These are phyloP conservation scores for Diaporthe vexans DNA, from an alignment of 2,329 filamentous ascomycete genomes.

Conservation along the genomic window DNA sequence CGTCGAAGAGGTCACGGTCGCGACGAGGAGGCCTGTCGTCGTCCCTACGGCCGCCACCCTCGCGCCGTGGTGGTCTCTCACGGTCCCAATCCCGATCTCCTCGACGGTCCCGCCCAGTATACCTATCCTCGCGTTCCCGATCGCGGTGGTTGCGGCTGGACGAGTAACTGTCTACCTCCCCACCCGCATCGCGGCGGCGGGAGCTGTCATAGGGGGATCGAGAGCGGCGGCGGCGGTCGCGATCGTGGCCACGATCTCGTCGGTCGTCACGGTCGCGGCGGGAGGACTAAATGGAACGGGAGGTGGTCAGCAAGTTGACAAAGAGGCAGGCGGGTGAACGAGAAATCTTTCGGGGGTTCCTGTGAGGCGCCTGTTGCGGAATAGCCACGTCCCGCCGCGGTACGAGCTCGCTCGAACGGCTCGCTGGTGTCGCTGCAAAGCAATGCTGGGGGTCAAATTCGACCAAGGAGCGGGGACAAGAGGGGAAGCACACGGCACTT, in stretches of 20 bases:
- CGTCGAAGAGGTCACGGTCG: slow-evolving; percentile 74
- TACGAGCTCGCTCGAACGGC: neutral
- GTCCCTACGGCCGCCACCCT: slow-evolving; percentile 76
- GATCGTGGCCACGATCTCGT: slow-evolving; percentile 53
- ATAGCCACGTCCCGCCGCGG: neutral
- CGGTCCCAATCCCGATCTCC: slow-evolving; percentile 54
- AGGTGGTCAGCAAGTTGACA: slow-evolving; percentile 31
- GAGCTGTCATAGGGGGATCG: slow-evolving; percentile 85
- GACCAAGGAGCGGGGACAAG: neutral
- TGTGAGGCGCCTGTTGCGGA: neutral
- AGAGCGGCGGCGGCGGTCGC: slow-evolving; percentile 78
- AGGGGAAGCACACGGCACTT: slow-evolving; percentile 47
- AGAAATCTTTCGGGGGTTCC: too few relatives aligned
- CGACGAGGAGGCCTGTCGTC: slow-evolving; percentile 67
- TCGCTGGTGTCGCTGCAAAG: neutral
- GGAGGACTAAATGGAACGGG: slow-evolving; percentile 44
- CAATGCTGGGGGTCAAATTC: neutral
- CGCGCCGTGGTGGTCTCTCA: slow-evolving; percentile 63
- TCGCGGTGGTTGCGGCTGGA: slow-evolving; percentile 94
- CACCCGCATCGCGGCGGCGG: slow-evolving; percentile 80
- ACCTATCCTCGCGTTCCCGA: slow-evolving; percentile 93
- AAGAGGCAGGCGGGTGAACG: neutral
- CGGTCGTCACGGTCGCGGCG: slow-evolving; percentile 55
- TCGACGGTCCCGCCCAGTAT: slow-evolving; percentile 64
- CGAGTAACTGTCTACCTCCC: slow-evolving; percentile 84